Evolutionary conservation across 257 asterid genomes (phyloP).

Genomic region (Solanum gracilifrons): DNA sequence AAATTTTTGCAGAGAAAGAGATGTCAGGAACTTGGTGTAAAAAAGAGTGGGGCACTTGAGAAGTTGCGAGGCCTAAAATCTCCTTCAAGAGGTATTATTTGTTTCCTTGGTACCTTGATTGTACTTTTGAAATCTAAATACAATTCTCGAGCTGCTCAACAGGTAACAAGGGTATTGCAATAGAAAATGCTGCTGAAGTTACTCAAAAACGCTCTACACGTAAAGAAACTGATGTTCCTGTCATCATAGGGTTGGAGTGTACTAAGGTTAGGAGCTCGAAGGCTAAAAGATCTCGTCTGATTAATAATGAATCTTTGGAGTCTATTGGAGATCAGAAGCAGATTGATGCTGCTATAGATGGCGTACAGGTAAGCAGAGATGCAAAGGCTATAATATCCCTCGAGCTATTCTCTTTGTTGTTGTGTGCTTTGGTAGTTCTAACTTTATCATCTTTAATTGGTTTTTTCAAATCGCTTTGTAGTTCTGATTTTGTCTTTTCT

Average conservation of each 20-base stretch:
- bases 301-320: slow-evolving; percentile 15
- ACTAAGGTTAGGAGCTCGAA: slow-evolving; percentile 22
- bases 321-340: slow-evolving; percentile 18
- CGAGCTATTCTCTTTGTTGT: background rate
- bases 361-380: slow-evolving; percentile 22
- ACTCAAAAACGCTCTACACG: slow-evolving; percentile 16
- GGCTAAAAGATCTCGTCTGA: slow-evolving; percentile 7
- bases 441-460: background rate
- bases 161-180: slow-evolving; percentile 28
- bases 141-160: slow-evolving; percentile 15
- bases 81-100: background rate
- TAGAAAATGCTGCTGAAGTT: slow-evolving; percentile 21
- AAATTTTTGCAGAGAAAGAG: slow-evolving; percentile 34
- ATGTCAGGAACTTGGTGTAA: slow-evolving; percentile 22
- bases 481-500: slow-evolving; percentile 6
- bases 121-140: slow-evolving; percentile 1
- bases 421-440: background rate
- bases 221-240: slow-evolving; percentile 20
- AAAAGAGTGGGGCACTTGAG: slow-evolving; percentile 11
- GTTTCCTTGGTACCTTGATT: background rate
- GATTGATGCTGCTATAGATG: slow-evolving; percentile 13
- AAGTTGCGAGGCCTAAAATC: slow-evolving; percentile 4
- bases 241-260: slow-evolving; percentile 59
- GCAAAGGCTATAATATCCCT: background rate
- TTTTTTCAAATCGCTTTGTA: background rate